Evolutionary conservation across 2,329 filamentous ascomycete species (phyloP).

Genomic region (Graphiopsis chlorocephala): DNA sequence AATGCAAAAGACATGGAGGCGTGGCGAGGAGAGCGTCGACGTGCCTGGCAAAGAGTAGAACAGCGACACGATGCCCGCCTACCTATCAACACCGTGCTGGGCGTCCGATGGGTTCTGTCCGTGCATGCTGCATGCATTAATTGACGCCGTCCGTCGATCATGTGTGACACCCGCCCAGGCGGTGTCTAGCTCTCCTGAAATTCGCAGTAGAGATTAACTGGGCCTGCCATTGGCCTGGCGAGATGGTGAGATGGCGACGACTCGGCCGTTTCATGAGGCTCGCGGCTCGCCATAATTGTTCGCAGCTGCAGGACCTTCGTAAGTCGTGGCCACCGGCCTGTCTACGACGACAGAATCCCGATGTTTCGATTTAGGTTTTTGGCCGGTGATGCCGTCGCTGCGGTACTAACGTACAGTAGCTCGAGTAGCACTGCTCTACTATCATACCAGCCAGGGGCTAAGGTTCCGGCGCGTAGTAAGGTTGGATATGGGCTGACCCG

Average conservation of each 20-base stretch:
- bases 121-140: constrained; percentile 14
- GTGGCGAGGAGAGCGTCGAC: constrained; percentile 3
- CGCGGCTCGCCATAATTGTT: neutral
- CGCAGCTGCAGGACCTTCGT: neutral
- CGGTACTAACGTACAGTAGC: neutral
- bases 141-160: constrained; percentile 14
- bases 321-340: neutral
- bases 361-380: neutral
- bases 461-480: constrained; percentile 12
- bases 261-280: neutral
- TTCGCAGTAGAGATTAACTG: neutral
- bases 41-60: constrained; percentile 1
- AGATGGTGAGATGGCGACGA: neutral
- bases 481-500: constrained; percentile 8
- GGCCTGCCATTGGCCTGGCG: neutral
- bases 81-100: constrained; percentile 7
- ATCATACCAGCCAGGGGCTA: constrained; percentile 15
- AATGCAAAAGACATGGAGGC: neutral
- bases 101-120: constrained; percentile 5
- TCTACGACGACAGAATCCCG: neutral
- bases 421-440: constrained; percentile 2
- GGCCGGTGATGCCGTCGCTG: neutral
- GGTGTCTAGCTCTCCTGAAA: constrained; percentile 14
- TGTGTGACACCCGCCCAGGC: constrained; percentile 11
- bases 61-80: constrained; percentile 4